A percentile compares a stretch with the other conserved stretches of the same genome.
Evolutionary conservation across 1,284 basidiomycete genomes (phyloP).

Genomic region (Cryptococcus sp.): DNA sequence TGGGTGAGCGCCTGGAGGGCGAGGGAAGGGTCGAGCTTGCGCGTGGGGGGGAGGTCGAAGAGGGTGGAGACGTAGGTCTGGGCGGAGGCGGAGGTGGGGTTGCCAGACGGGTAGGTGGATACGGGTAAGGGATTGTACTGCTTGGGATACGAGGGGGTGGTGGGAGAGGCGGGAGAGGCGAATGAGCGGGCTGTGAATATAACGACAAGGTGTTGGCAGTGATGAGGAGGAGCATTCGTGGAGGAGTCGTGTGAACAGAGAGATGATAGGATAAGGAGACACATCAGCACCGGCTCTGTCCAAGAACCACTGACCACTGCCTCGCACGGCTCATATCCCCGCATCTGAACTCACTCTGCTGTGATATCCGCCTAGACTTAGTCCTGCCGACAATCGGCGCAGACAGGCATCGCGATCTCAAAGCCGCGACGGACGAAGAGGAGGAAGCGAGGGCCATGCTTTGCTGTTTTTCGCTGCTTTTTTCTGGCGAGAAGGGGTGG

Average conservation of each 20-base stretch:
- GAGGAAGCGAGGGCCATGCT: conserved; percentile 17
- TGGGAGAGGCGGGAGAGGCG: conserved; percentile 8
- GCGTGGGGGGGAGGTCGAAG: conserved; percentile 34
- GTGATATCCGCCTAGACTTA: neutral
- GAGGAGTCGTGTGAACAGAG: no score
- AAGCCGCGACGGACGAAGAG: conserved; percentile 5
- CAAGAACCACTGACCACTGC: no score
- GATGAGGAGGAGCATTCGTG: no score
- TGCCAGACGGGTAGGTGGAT: neutral
- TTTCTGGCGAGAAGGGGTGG: no score
- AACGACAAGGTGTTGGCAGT: neutral
- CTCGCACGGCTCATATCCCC: no score
- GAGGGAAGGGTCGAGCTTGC: conserved; percentile 40
- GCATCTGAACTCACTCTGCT: neutral
- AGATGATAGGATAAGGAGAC: neutral
- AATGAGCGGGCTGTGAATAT: neutral
- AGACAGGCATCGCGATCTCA: conserved; percentile 7
- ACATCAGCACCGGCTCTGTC: neutral
- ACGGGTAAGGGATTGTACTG: neutral
- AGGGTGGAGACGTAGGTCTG: conserved; percentile 40
- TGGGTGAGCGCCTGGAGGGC: conserved; percentile 49
- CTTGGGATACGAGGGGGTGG: neutral
- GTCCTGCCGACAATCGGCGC: neutral
- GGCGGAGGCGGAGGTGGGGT: conserved; percentile 23
- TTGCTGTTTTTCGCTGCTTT: neutral